Evolutionary conservation across 2,329 filamentous ascomycete genomes (phyloP).

Genomic region (Trichoderma hamatum): DNA sequence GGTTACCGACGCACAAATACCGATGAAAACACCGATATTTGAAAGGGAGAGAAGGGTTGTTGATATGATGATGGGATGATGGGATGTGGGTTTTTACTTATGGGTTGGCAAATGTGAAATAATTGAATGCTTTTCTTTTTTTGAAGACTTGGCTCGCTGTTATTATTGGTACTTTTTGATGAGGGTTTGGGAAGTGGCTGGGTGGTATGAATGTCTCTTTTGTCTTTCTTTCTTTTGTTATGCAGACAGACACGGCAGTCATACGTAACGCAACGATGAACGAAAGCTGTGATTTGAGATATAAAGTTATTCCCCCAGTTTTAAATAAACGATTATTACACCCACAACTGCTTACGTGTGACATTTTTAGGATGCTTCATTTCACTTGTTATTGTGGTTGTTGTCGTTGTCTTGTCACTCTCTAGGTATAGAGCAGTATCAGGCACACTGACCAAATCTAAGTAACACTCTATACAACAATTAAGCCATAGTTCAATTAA

Average conservation of each 20-base stretch:
- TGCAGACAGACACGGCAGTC: not conserved
- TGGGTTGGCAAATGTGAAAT: not conserved
- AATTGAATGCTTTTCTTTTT: not conserved
- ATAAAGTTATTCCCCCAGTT: not conserved
- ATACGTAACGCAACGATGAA: not conserved
- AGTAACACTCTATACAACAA: no score
- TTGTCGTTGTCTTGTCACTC: no score
- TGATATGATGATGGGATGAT: not conserved
- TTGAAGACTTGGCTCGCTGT: no score
- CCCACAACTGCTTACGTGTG: no score
- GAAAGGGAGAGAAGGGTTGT: not conserved
- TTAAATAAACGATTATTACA: not conserved
- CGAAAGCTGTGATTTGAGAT: not conserved
- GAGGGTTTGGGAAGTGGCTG: not conserved
- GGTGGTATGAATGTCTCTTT: not conserved
- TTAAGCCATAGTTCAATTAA: no score
- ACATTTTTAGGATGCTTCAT: no score
- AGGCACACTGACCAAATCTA: no score
- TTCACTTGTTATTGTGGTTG: no score
- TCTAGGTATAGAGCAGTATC: not conserved
- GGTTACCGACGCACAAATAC: conserved; percentile 40
- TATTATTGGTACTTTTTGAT: not conserved
- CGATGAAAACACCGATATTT: conserved; percentile 36
- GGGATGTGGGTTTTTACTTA: not conserved
- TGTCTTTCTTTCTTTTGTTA: not conserved